Percentiles rank a stretch among this genome's conserved stretches.
Evolutionary conservation across 1,284 basidiomycete genomes (phyloP).

Genomic region (Boletus mariae): DNA sequence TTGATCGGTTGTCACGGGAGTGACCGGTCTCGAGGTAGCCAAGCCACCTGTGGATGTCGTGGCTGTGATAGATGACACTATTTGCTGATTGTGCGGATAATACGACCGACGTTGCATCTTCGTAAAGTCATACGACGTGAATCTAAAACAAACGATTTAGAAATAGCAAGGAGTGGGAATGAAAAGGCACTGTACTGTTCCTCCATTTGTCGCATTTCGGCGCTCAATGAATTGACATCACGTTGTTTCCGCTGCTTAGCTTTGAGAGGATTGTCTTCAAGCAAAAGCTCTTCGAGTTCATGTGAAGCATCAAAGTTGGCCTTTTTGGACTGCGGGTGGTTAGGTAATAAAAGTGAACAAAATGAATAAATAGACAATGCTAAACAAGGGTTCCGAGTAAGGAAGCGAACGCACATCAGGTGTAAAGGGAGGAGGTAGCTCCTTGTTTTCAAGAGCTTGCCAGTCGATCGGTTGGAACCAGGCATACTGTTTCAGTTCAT

Average conservation of each 20-base stretch:
- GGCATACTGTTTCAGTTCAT: constrained; percentile 75
- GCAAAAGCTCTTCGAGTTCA: constrained; percentile 90
- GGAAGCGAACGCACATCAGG: constrained; percentile 72
- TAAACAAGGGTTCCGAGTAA: neutral
- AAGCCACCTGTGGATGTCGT: constrained; percentile 41
- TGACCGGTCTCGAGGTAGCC: constrained; percentile 44
- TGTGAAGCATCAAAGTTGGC: constrained; percentile 99
- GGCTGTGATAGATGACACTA: constrained; percentile 47
- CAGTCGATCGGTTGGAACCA: constrained; percentile 91
- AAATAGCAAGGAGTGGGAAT: neutral
- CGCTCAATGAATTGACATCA: constrained; percentile 75
- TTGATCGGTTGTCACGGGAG: constrained; percentile 36
- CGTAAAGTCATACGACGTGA: constrained; percentile 80
- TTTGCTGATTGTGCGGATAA: constrained; percentile 75
- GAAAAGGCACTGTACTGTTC: constrained; percentile 71
- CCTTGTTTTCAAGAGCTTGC: constrained; percentile 80
- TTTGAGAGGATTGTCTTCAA: constrained; percentile 97
- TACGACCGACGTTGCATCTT: constrained; percentile 82
- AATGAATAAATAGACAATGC: neutral
- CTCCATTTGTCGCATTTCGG: constrained; percentile 96
- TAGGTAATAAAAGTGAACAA: neutral
- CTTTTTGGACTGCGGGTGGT: constrained; percentile 74
- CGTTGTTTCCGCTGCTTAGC: constrained; percentile 91
- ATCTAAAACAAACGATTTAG: constrained; percentile 40
- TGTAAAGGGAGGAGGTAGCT: constrained; percentile 81